A percentile compares a stretch with the other conserved stretches of the same genome.
phyloP scores from a whole-genome alignment of 208 protist genomes.

The Acanthamoeba sp. region DNA sequence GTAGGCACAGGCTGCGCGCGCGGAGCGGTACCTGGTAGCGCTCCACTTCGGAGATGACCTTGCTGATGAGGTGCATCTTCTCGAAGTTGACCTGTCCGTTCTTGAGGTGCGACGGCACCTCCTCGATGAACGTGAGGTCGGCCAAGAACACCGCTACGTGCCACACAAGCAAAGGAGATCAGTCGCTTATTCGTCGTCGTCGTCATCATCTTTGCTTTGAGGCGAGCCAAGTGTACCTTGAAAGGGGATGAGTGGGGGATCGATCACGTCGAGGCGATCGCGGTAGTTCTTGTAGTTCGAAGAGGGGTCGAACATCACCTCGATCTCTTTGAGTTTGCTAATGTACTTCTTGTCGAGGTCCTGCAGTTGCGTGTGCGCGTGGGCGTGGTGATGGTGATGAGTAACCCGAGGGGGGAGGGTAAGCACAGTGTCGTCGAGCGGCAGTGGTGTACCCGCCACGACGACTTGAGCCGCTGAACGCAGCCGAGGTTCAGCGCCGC shows the following conservation, averaged over 20 bases:
- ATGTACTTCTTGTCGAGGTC: conserved; percentile 67
- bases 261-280: conserved; percentile 44
- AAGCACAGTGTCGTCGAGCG: neutral
- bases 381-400: neutral
- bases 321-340: conserved; percentile 62
- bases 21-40: conserved; percentile 22
- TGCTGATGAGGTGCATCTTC: conserved; percentile 64
- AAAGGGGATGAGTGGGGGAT: conserved; percentile 63
- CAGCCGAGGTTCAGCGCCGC: conserved; percentile 59
- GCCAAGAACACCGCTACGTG: conserved; percentile 28
- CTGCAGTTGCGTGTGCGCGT: neutral
- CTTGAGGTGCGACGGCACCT: conserved; percentile 53
- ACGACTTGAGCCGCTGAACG: conserved; percentile 46
- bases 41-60: conserved; percentile 65
- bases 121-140: conserved; percentile 67
- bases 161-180: no score
- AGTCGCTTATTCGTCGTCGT: no score
- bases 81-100: conserved; percentile 64
- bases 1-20: no score
- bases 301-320: conserved; percentile 46
- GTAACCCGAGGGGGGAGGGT: neutral
- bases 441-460: neutral
- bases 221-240: neutral
- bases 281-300: conserved; percentile 70
- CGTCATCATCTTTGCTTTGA: no score